Evolutionary conservation across 352 stramenopile genomes (phyloP).

Genomic region (Phytophthora sp.): DNA sequence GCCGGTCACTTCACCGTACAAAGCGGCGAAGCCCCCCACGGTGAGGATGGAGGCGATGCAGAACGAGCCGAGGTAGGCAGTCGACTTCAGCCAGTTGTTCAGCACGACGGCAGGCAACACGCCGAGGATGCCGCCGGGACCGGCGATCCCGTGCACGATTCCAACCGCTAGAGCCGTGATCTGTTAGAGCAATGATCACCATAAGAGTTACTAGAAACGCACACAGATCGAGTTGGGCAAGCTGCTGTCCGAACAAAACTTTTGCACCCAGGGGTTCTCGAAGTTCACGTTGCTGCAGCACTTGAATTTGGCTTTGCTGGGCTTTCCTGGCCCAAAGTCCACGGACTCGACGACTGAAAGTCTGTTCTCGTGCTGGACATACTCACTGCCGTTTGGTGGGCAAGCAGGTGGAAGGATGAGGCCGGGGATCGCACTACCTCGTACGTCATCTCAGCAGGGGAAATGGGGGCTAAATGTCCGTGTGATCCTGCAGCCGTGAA

Average conservation of each 20-base stretch:
- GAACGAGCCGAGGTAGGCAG: slow-evolving; percentile 84
- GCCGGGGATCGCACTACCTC: neutral
- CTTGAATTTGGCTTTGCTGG: slow-evolving; percentile 9
- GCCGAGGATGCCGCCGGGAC: slow-evolving; percentile 62
- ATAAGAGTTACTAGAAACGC: neutral
- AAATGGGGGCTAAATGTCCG: neutral
- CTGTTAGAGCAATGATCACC: slow-evolving; percentile 24
- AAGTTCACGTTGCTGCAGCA: slow-evolving; percentile 38
- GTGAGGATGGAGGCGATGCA: slow-evolving; percentile 83
- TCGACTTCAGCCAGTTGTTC: slow-evolving; percentile 59
- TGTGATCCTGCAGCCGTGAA: neutral
- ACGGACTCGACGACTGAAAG: neutral
- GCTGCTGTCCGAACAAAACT: slow-evolving; percentile 28
- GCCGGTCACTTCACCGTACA: slow-evolving; percentile 72
- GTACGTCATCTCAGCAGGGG: neutral
- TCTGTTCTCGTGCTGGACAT: slow-evolving; percentile 23
- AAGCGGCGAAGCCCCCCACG: slow-evolving; percentile 84
- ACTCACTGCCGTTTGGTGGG: neutral
- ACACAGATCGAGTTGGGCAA: neutral
- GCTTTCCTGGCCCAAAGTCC: slow-evolving; percentile 16
- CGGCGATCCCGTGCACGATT: slow-evolving; percentile 85
- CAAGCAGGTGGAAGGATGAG: neutral
- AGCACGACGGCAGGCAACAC: slow-evolving; percentile 48
- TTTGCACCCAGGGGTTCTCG: slow-evolving; percentile 47
- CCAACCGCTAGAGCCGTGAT: slow-evolving; percentile 72